These are phyloP conservation scores for Colletotrichum truncatum DNA, from an alignment of 2,329 filamentous ascomycete species.

Conservation along the genomic window DNA sequence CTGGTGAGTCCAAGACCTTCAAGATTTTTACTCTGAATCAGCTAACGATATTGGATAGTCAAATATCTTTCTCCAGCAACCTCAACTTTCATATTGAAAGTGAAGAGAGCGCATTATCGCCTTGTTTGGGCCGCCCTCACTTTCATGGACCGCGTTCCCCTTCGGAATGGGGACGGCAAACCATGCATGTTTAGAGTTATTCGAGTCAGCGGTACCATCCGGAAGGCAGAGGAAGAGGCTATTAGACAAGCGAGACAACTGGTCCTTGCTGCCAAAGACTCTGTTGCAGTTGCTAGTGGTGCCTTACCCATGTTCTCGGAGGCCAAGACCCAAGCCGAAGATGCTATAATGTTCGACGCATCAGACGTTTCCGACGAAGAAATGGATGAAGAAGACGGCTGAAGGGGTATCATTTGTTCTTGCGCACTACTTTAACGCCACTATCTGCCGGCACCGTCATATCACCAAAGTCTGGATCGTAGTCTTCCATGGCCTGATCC, in stretches of 20 bases:
- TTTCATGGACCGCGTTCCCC: conserved; percentile 76
- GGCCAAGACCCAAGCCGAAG: conserved; percentile 75
- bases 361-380: conserved; percentile 52
- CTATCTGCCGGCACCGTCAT: conserved; percentile 64
- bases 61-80: conserved; percentile 95
- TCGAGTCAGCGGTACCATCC: conserved; percentile 90
- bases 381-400: conserved; percentile 53
- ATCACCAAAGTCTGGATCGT: conserved; percentile 60
- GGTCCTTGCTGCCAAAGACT: conserved; percentile 70
- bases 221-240: conserved; percentile 90
- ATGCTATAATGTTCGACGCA: conserved; percentile 51
- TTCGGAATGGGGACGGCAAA: conserved; percentile 57
- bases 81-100: conserved; percentile 90
- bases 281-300: conserved; percentile 3
- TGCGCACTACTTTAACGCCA: conserved; percentile 78
- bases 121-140: conserved; percentile 91
- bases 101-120: conserved; percentile 82
- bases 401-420: conserved; percentile 62
- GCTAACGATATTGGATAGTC: conserved; percentile 66
- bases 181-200: conserved; percentile 86
- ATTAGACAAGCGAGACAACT: conserved; percentile 79
- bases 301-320: conserved; percentile 12
- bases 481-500: conserved; percentile 45
- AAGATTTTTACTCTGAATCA: neutral
- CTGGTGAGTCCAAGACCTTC: conserved; percentile 58